Percentiles rank a stretch among this genome's conserved stretches.
Conservation (phyloP, 768 basidiomycete genomes). For the Hygrophorus pudorinus region DNA sequence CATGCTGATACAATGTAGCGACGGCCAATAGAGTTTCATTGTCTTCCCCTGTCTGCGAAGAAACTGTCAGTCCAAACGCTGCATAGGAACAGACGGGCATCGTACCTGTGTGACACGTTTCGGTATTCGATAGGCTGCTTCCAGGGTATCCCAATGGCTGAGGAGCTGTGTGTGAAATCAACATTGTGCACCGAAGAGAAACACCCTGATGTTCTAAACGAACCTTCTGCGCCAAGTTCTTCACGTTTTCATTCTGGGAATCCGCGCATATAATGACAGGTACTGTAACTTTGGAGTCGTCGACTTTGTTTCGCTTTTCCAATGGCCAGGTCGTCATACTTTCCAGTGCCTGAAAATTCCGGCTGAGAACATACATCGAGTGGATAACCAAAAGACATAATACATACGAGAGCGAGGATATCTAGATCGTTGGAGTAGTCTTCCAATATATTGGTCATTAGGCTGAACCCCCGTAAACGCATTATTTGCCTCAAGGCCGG, state of each 20-base stretch:
- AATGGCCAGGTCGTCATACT: constrained; percentile 75
- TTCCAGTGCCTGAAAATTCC: constrained; percentile 41
- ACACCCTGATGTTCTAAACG: constrained; percentile 6
- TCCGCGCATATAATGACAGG: constrained; percentile 47
- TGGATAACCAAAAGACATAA: background rate
- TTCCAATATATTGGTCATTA: constrained; percentile 83
- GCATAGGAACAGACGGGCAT: background rate
- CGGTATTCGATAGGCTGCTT: constrained; percentile 79
- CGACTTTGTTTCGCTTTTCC: constrained; percentile 82
- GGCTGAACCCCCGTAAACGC: constrained; percentile 85
- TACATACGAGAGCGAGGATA: constrained; percentile 56
- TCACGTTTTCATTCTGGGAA: constrained; percentile 47
- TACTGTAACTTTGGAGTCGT: constrained; percentile 59
- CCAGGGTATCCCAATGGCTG: constrained; percentile 70
- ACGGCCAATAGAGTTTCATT: background rate
- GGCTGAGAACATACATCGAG: background rate
- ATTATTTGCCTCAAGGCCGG: constrained; percentile 74
- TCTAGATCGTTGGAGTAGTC: constrained; percentile 67
- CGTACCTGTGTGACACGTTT: constrained; percentile 39
- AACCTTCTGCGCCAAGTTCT: constrained; percentile 55
- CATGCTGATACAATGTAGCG: constrained; percentile 6
- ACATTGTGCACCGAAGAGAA: background rate
- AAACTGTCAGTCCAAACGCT: background rate
- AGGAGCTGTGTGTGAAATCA: constrained; percentile 42
- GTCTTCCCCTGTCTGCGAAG: constrained; percentile 10